Evolutionary conservation across 2,329 filamentous ascomycete species (phyloP), one percentile per base, ranked within the genome.

Genomic region (Emericellopsis cladophorae): DNA sequence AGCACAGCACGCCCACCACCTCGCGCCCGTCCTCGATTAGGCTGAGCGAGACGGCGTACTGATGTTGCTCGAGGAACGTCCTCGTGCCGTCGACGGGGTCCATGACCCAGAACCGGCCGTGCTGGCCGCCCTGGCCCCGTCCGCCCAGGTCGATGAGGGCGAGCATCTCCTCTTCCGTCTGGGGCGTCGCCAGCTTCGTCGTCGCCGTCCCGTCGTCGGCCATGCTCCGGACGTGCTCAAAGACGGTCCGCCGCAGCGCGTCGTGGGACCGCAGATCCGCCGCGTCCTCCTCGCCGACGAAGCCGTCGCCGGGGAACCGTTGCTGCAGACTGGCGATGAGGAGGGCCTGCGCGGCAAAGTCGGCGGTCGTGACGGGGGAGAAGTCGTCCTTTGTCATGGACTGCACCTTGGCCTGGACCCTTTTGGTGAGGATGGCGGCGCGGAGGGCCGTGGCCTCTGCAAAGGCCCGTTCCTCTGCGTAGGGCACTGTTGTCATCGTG

Each of bases 21-120:
- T 81, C 72, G 36, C 57, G 50, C 4, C 76, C 76, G 40, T 78
- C 61, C 43, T 75, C 67, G 3, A 81, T 55, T 46, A 81, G 56
- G 4, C 72, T 70, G 16, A 81, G 58, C 44, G 73, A 74, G 4
- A 81, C 73, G 4, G 71, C 76, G 44, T 80, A 81, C 56, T 81
- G 77, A 54, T 76, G 66, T 4, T 72, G 72, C 32, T 59, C 59
- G 47, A 81, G 68, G 44, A 79, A 81, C 0, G 75, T 72, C 14
- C 70, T 71, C 1, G 77, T 81, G 24, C 77, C 77, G 48, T 81
- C 77, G 7, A 81, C 71, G 0, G 77, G 77, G 50, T 81, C 77
- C 52, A 81, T 67, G 24, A 76, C 68, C 77, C 77, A 81, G 40
- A 73, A 66, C 1, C 68, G 59, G 0, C 65, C 59, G 3, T 56